Evolutionary conservation across 306 rosid genomes (phyloP), one percentile per base, ranked within the genome.

Genomic region (Hippophae gyantsensis): DNA sequence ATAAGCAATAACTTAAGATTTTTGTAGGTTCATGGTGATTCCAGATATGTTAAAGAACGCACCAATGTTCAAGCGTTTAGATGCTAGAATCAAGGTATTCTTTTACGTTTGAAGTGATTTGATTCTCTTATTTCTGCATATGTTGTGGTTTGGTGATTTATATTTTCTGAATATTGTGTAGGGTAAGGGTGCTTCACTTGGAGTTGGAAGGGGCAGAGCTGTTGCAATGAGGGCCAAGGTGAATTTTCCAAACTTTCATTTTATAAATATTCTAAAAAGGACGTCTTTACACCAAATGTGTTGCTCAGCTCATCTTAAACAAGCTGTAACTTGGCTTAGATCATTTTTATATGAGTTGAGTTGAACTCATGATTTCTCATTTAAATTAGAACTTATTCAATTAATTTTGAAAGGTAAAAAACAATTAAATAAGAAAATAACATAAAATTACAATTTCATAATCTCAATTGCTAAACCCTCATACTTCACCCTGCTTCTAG

Each of bases 171-270:
- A 66, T 32, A 32, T 32, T 63, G 47, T 82, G 79, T 42, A 92
- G 99, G 99, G 99, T 63, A 92, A 92, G 81, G 99, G 99, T 57
- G 90, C 96, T n/a, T 84, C 99, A 48, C 93, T 92, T 54, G 99
- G 96, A 67, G 99, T 92, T 78, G 93, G 96, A 54, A 77, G 99
- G 62, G 99, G 99, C 77, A 81, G 99, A 81, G 96, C 99, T 58
- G 96, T 85, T 64, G 96, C 99, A 38, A 92, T 92, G 99, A 87
- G 99, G 52, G 92, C 95, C 10, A 92, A 87, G 79, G 99, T 92
- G 71, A 55, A 72, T 48, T 7, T 32, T 27, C 25, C 58, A 14
- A 40, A 6, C 8, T 12, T 5, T 7, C 26, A 49, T 3, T 49
- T 6, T 13, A 13, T 49, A 12, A 12, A 12, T 1, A 1, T 13